Evolutionary conservation across 805 yeast genomes (phyloP), one percentile per base, ranked within the genome.

Genomic region (Millerago galiae): DNA sequence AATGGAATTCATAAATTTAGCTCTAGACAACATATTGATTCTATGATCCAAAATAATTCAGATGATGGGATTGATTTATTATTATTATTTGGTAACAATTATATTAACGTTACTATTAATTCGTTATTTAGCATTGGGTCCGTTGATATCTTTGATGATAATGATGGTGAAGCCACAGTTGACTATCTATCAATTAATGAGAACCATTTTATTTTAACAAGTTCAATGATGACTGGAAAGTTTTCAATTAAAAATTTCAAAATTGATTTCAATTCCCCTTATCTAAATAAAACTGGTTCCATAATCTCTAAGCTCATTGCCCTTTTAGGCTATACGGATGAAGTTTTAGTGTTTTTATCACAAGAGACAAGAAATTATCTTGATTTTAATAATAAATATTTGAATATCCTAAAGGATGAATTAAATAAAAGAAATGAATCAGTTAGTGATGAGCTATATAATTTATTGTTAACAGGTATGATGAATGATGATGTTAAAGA

Each of bases 401-500:
- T 69, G 16, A 60, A 55, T 7, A 51, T 70, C 13, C 49, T 75
- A 25, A 54, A 58, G 26, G 66, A 63, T 21, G 74, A 68, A 18
- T 30, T 61, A 17, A 43, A 38, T 28, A 46, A 40, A 14, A 46
- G 48, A 24, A 44, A 45, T 58, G 63, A 50, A 54, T 39, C 48
- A 17, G 53, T 72, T 10, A 53, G 63, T 2, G 65, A 68, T 39
- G 69, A 67, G 45, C 54, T 79, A 8, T 69, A 70, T 42, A 75
- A 74, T 38, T 51, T 75, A 17, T 56, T 79, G 2, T 53, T 79
- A 4, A 75, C 84, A 0, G 83, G 83, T 2, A 63, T 74, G 40
- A 65, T 80, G 44, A 69, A 77, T 1, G 67, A 63, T 12, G 59
- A 67, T 1, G 62, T 77, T 2, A 71, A 69, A 45, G 79, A 76